Conservation (phyloP, 108 stramenopile species). For the Pseudonitzschia pungens region DNA sequence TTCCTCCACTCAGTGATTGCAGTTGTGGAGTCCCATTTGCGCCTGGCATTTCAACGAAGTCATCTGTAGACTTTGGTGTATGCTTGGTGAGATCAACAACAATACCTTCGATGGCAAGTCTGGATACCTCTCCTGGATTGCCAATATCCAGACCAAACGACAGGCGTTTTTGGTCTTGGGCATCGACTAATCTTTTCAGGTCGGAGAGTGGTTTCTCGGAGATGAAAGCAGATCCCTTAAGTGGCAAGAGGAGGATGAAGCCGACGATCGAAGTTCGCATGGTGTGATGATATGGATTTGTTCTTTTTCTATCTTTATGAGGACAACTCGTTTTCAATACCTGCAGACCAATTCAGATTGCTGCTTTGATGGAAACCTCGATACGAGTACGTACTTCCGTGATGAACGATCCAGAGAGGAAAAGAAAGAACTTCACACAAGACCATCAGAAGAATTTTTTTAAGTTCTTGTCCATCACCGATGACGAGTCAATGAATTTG, state of each 20-base stretch:
- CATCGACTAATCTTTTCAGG: slow-evolving; percentile 16
- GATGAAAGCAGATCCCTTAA: background rate
- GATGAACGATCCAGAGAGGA: too few species aligned
- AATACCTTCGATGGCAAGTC: slow-evolving; percentile 21
- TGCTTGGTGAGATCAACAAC: slow-evolving; percentile 15
- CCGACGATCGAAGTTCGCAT: background rate
- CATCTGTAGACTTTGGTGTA: background rate
- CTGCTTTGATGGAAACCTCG: too few species aligned
- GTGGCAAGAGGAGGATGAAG: background rate
- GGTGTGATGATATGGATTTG: background rate
- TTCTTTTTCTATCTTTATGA: background rate
- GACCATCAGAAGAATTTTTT: too few species aligned
- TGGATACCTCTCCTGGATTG: slow-evolving; percentile 8
- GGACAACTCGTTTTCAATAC: too few species aligned
- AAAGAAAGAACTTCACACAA: too few species aligned
- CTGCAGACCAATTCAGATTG: too few species aligned
- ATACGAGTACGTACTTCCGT: too few species aligned
- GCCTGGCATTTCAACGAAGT: slow-evolving; percentile 48
- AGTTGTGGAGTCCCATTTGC: slow-evolving; percentile 58
- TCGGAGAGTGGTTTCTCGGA: slow-evolving; percentile 15
- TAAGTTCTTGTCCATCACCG: too few species aligned
- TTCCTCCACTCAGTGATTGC: slow-evolving; percentile 44
- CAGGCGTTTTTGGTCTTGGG: slow-evolving; percentile 6
- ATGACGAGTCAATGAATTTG: too few species aligned
- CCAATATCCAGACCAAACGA: slow-evolving; percentile 30